A percentile compares a stretch with the other conserved stretches of the same genome.
These are phyloP conservation scores for Gyromitra esculenta DNA, from an alignment of 2,329 filamentous ascomycete species.

Conservation along the genomic window DNA sequence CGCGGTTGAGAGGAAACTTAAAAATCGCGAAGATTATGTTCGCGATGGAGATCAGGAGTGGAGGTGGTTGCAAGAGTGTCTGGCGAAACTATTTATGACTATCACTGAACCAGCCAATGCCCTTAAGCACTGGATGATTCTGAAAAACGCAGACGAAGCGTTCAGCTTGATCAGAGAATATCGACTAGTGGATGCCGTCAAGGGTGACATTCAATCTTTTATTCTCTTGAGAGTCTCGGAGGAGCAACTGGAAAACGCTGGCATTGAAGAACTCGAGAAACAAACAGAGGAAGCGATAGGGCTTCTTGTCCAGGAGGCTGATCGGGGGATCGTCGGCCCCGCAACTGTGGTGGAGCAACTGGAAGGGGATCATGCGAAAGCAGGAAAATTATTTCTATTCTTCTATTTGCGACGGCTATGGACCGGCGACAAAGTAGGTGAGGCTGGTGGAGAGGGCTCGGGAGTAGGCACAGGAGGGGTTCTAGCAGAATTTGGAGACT, in stretches of 20 bases:
- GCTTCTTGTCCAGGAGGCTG: conserved; percentile 88
- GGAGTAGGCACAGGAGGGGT: conserved; percentile 63
- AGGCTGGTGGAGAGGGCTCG: conserved; percentile 69
- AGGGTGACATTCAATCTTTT: conserved; percentile 88
- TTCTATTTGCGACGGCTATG: conserved; percentile 91
- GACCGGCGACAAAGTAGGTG: conserved; percentile 68
- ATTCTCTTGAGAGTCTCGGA: conserved; percentile 85
- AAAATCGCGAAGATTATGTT: conserved; percentile 78
- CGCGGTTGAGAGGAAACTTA: conserved; percentile 82
- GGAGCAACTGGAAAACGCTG: conserved; percentile 72
- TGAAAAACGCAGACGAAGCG: conserved; percentile 90
- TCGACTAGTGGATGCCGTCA: conserved; percentile 87
- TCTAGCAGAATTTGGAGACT: conserved; percentile 86
- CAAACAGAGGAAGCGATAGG: conserved; percentile 84
- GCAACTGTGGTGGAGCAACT: conserved; percentile 80
- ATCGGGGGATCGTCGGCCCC: conserved; percentile 84
- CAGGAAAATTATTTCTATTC: conserved; percentile 74
- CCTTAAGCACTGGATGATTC: conserved; percentile 83
- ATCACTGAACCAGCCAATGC: conserved; percentile 84
- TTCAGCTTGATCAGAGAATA: conserved; percentile 87
- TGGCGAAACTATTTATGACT: conserved; percentile 85
- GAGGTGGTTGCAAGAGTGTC: conserved; percentile 84
- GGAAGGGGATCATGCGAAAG: conserved; percentile 62
- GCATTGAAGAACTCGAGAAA: conserved; percentile 76
- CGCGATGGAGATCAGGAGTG: conserved; percentile 82